Evolutionary conservation across 129 eudicot genomes (phyloP), one percentile per base, ranked within the genome.

Genomic region (Flaveria brownii): DNA sequence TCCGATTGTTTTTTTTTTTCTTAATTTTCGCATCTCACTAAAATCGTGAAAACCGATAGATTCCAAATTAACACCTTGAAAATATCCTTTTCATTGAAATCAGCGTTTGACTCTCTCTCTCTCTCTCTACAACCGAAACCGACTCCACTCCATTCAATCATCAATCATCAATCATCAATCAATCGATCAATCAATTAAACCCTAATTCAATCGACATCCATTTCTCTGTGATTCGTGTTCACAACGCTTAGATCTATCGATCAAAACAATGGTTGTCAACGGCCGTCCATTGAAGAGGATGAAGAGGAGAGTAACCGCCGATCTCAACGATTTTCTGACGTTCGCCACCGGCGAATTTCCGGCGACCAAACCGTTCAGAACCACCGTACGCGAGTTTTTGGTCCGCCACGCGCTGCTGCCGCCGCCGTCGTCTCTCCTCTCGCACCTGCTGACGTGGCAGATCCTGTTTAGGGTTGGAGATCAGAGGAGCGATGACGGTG

Each of bases 271-370:
- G 98, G 98, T 91, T 68, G 97, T 88, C 14, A 94, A 80, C 78
- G 92, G 91, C 47, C 87, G 96, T 51, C 90, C 93, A 2, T 63
- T 86, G 70, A 94, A 91, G 76, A 74, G 91, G 57, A 82, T 94
- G 96, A 94, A 94, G 87, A 54, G 98, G 68, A 69, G 98, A 70
- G 98, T 94, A 51, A 91, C 97, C 42, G 98, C 98, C 42, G 97
- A 89, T 55, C 86, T 91, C 16, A 82, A 81, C 86, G 96, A 94
- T 72, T 90, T 94, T 71, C 82, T 88, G 17, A 82, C 93, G 13
- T 94, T 91, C 55, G 96, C 91, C 7, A 43, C 88, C 75, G 95
- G 63, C n/a, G 90, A 84, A 9, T 57, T 49, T 1, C 65, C 81
- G 39, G 79, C 86, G 9, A 45, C 73, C 20, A 83, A 78, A 8